phyloP scores from a whole-genome alignment of 208 protist species.

The Baffinella frigidus region DNA sequence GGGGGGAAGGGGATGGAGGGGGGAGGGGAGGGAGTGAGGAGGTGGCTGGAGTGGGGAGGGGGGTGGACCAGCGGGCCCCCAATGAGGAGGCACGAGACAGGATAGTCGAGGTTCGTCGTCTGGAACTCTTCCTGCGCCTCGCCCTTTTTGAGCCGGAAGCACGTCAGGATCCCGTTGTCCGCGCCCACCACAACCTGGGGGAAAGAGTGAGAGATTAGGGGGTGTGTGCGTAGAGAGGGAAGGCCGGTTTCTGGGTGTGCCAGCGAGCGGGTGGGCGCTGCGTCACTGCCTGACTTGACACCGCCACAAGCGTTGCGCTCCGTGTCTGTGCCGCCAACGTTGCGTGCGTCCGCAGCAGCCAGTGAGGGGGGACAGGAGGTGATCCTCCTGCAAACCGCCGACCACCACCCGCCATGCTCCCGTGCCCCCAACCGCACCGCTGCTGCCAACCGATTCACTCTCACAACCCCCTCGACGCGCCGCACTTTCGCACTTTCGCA shows the following conservation, averaged over 20 bases:
- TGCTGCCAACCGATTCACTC: too few relatives aligned
- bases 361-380: too few relatives aligned
- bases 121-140: neutral
- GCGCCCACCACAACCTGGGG: slow-evolving; percentile 7
- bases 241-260: neutral
- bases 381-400: too few relatives aligned
- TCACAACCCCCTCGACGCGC: too few relatives aligned
- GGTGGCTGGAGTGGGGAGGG: neutral
- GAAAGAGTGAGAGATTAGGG: too few relatives aligned
- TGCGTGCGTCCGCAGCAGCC: too few relatives aligned
- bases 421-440: too few relatives aligned
- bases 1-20: neutral
- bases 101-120: slow-evolving; percentile 3
- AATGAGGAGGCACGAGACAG: neutral
- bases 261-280: neutral
- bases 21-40: neutral
- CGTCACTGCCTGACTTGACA: too few relatives aligned
- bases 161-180: slow-evolving; percentile 48
- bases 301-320: too few relatives aligned
- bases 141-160: neutral
- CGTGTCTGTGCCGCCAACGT: too few relatives aligned
- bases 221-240: neutral
- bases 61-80: neutral
- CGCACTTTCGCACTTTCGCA: too few relatives aligned
- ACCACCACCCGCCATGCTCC: too few relatives aligned